Base-by-base conservation (phyloP, 2,329 filamentous ascomycete species). In the Cercospora zeae-maydis region DNA sequence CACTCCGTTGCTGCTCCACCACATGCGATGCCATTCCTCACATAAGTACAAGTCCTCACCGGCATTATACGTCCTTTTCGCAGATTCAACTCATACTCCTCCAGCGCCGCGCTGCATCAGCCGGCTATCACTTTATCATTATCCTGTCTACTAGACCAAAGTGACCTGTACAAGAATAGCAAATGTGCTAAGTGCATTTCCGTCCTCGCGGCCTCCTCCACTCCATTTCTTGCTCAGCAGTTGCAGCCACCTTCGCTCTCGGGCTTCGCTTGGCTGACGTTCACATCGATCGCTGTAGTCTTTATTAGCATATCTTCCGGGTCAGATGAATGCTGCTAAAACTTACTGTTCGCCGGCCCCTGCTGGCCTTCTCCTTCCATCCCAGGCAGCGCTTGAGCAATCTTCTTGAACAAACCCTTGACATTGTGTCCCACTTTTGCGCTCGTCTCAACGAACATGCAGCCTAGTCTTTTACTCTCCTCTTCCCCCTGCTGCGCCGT, bases 401-500 rank as follows among this genome's bases (percentile, higher is more conserved):
- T 99, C 82, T 92, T 89, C 83, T 93, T 91, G 82, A 99, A 99
- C 62, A 99, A 82, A 70, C 89, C 91, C 84, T 99, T 99, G 71
- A 99, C 96, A 75, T 99, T 99, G 79, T 98, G 92, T 42, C 96
- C 93, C 11, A 96, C 84, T 84, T 99, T 99, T 59, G 95, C 95
- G 77, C 92, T 97, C 59, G 95, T 99, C 83, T 99, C 95, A 72
- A 99, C 95, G 75, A 99, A 99, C 91, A 99, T 97, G 70, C 97
- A 82, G 69, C 95, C 95, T 78, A 96, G 93, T 83, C 93, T 93
- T 85, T 96, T 96, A 47, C 93, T 93, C 80, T 99, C 95, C 72
- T 98, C 95, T 78, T 99, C 95, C 64, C 95, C 95, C 78, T 98
- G 93, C 75, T 91, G 88, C 36, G 92, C 96, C 45, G 93, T 99